Evolutionary conservation across 257 asterid genomes (phyloP).

Genomic region (Solanum chaucha): DNA sequence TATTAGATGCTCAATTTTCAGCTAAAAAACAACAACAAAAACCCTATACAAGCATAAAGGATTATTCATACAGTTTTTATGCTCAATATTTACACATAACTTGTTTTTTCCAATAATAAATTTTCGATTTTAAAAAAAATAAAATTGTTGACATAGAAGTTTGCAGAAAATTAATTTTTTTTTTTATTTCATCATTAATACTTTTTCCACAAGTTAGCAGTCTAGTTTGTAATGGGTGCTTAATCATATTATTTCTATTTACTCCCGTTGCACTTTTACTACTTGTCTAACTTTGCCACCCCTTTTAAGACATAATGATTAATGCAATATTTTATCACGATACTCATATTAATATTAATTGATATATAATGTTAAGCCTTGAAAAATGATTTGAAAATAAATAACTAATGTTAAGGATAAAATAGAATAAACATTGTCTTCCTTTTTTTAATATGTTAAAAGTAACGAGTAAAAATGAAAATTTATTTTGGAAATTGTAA

Average conservation of each 20-base stretch:
- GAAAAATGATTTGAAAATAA: not conserved
- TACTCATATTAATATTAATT: not conserved
- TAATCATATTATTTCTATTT: not conserved
- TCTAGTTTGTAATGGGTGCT: not conserved
- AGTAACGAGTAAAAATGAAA: too few relatives aligned
- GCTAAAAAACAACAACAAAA: too few relatives aligned
- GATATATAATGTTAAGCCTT: not conserved
- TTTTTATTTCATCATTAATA: not conserved
- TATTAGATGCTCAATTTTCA: not conserved
- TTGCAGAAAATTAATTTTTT: not conserved
- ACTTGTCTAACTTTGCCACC: not conserved
- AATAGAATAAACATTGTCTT: not conserved
- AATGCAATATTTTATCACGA: too few relatives aligned
- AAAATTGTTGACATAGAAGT: not conserved
- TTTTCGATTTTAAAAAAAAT: too few relatives aligned
- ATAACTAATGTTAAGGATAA: not conserved
- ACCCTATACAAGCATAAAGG: not conserved
- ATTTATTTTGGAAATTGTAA: too few relatives aligned
- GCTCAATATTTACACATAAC: not conserved
- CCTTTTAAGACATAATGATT: not conserved
- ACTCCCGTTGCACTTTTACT: not conserved
- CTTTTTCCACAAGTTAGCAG: not conserved
- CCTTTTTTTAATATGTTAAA: too few relatives aligned
- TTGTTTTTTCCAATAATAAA: not conserved
- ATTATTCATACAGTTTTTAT: not conserved